phyloP scores from a whole-genome alignment of 768 basidiomycete species.

The Daedaleopsis sinensis region DNA sequence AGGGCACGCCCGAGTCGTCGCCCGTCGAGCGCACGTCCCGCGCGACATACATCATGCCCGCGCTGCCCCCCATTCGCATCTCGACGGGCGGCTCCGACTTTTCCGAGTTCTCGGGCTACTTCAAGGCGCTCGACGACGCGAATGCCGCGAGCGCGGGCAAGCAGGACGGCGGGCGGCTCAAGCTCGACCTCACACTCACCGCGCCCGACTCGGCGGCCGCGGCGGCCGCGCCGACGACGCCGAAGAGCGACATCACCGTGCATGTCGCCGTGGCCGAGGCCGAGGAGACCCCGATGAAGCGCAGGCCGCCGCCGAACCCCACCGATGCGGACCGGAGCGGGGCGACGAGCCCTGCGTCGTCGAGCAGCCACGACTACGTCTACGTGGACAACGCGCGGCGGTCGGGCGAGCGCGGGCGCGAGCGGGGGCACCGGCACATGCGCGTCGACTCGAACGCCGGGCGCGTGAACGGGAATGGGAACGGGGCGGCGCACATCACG shows the following conservation, averaged over 20 bases:
- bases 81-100: slow-evolving; percentile 86
- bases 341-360: slow-evolving; percentile 14
- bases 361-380: slow-evolving; percentile 32
- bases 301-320: background rate
- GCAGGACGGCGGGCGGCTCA: slow-evolving; percentile 3
- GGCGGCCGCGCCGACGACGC: slow-evolving; percentile 22
- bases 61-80: slow-evolving; percentile 89
- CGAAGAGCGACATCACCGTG: slow-evolving; percentile 28
- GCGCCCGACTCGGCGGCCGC: slow-evolving; percentile 18
- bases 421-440: no score
- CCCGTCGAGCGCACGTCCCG: slow-evolving; percentile 68
- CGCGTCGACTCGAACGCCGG: slow-evolving; percentile 8
- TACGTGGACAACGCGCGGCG: slow-evolving; percentile 13
- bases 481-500: slow-evolving; percentile 40
- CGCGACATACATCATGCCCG: slow-evolving; percentile 83
- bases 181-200: slow-evolving; percentile 19
- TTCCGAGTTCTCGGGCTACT: slow-evolving; percentile 77
- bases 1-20: slow-evolving; percentile 50
- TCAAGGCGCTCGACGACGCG: slow-evolving; percentile 56
- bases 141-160: slow-evolving; percentile 29
- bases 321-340: slow-evolving; percentile 10
- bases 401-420: slow-evolving; percentile 15
- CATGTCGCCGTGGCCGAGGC: slow-evolving; percentile 8
- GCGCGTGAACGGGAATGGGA: background rate
- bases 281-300: slow-evolving; percentile 29